Base-by-base conservation (phyloP, 1,139 yeast species). In the Hyphopichia buzzinii region DNA sequence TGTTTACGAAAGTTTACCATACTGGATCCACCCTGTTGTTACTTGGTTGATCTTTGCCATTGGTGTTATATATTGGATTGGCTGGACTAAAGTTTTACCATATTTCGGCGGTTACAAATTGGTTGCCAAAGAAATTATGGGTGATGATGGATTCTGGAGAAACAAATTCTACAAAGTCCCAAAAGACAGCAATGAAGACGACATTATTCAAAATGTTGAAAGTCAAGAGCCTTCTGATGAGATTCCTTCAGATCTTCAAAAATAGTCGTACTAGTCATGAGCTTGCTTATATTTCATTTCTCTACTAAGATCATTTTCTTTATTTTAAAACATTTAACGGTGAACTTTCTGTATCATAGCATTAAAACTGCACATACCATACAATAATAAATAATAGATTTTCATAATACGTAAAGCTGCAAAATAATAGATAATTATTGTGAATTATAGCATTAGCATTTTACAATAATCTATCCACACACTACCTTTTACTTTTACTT, bases 11-110 rank as follows among this genome's bases (percentile, higher is more conserved):
- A 50, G 57, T 38, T 64, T 84, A 50, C 95, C 94, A 28, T 87
- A 85, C 65, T 87, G 79, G 73, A 73, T 83, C 39, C 95, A 85
- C 57, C 81, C 90, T 52, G 95, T 85, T 34, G 88, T 84, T 16
- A 83, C 94, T 8, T 77, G 89, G 82, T 92, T 83, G 43, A 71
- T 87, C 31, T 83, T 87, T 49, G 85, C 70, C 6, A 57, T 81
- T 39, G 96, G 96, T 43, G 79, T 74, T 17, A 48, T 74, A 2
- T 86, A 85, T 63, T 87, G 90, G 87, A 42, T 79, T 7, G 57
- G 82, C 13, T 83, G 90, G 86, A 74, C 79, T 32, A 64, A 64
- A 43, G 38, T 83, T 1, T 57, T 83, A 44, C 95, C 95, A 26
- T 55, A 57, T 41, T 37, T 74, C 29, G 79, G 83, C 27, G 75